Percentiles rank a stretch among this genome's conserved stretches.
These are phyloP conservation scores for Pseudopithomyces maydicus DNA, from an alignment of 2,329 filamentous ascomycete species.

Conservation along the genomic window DNA sequence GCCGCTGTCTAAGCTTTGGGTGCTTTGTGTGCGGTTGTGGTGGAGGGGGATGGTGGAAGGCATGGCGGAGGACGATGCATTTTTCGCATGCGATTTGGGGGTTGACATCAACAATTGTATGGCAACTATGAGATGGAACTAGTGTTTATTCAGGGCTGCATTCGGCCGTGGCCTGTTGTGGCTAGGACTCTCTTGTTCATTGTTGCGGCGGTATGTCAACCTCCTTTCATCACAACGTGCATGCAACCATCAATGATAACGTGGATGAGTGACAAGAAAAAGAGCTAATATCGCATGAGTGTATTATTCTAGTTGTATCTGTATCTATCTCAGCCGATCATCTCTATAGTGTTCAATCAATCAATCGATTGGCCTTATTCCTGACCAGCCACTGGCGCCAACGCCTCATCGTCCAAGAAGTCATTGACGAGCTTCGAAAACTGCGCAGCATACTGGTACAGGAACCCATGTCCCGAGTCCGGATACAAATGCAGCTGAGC, in stretches of 20 bases:
- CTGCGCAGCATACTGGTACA: conserved; percentile 22
- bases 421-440: conserved; percentile 17
- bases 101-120: no score
- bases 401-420: conserved; percentile 10
- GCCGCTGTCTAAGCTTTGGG: neutral
- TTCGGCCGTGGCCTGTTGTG: neutral
- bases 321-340: no score
- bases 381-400: neutral
- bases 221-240: no score
- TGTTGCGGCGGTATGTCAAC: no score
- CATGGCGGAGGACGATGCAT: neutral
- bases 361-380: no score
- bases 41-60: neutral
- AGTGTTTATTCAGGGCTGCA: neutral
- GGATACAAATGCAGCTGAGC: conserved; percentile 23
- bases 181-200: no score
- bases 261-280: no score
- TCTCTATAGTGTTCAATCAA: no score
- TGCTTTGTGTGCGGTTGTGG: neutral
- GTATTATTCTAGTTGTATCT: no score
- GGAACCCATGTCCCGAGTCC: conserved; percentile 23
- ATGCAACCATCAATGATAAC: no score
- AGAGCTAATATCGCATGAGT: no score
- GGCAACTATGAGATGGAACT: neutral
- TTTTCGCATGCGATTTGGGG: no score